Evolutionary conservation across 257 asterid genomes (phyloP).

Genomic region (Dorcoceras hygrometricum): DNA sequence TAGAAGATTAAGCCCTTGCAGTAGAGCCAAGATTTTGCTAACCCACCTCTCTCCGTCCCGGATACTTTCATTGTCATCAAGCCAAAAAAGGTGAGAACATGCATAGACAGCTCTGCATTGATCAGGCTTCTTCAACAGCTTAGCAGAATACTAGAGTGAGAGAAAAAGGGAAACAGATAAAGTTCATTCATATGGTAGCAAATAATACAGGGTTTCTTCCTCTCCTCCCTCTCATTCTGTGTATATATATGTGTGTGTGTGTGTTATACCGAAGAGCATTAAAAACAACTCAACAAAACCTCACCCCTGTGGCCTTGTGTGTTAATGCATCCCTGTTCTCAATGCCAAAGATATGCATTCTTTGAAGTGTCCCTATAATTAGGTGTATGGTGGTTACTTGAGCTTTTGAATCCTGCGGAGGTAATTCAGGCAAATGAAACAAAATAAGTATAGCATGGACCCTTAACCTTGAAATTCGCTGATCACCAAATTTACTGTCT

Average conservation of each 20-base stretch:
- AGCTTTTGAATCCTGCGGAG: constrained; percentile 81
- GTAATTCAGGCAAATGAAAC: constrained; percentile 24
- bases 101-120: constrained; percentile 99
- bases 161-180: constrained; percentile 18
- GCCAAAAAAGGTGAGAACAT: constrained; percentile 98
- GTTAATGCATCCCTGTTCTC: constrained; percentile 97
- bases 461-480: background rate
- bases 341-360: constrained; percentile 91
- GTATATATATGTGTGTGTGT: too few species aligned
- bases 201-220: constrained; percentile 2
- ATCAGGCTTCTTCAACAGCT: constrained; percentile 95
- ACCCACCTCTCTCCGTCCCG: constrained; percentile 95
- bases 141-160: constrained; percentile 74
- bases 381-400: constrained; percentile 90
- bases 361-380: constrained; percentile 93
- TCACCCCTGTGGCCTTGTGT: constrained; percentile 97
- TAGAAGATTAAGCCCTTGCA: background rate
- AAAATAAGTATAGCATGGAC: background rate
- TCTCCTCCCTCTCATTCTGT: background rate
- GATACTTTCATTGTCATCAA: constrained; percentile 78
- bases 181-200: constrained; percentile 15
- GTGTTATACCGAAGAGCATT: background rate
- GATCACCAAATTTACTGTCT: constrained; percentile 7
- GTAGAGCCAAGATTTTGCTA: background rate
- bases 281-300: background rate